Base-by-base conservation (phyloP, 179 eudicot species). In the Beta macrorhiza region DNA sequence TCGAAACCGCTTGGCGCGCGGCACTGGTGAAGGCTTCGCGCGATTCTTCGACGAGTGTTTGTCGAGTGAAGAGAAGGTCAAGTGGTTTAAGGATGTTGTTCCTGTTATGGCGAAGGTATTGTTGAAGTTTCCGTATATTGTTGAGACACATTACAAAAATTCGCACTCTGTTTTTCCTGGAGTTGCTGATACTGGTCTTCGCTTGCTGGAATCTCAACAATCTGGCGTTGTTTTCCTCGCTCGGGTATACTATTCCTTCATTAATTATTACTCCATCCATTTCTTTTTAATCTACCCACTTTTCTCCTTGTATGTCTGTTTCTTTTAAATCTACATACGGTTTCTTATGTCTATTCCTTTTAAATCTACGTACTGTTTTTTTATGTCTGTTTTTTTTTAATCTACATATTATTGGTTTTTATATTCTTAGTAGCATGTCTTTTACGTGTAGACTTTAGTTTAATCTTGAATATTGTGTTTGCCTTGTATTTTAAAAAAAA, bases 41-140 rank as follows among this genome's bases (percentile, higher is more conserved):
- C 91, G 91, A 70, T 92, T 90, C 89, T 95, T 95, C 76, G 94
- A 93, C 63, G 93, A 93, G 78, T 78, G 91, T 75, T 71, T 93
- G 79, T 84, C 90, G 9, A 85, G 87, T 58, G 91, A 85, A 45
- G 89, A 91, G 78, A 84, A 93, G 5, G 86, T 77, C 16, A 88
- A 84, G 63, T 93, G 97, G 94, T 91, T 93, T 55, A 80, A 78
- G 56, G 90, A 93, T 69, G 89, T 88, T 74, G 78, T 92, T 67
- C 97, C 98, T 4, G 81, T 67, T 19, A 78, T 95, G 92, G 97
- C 95, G 5, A 77, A 82, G 64, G 82, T 90, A 75, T 62, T 95
- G 25, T 75, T 95, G 84, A 69, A 87, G 74, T 63, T 95, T 79
- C 97, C 98, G 0, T 56, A 70, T 1, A 67, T 93, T 80, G 86